Conservation (phyloP, 768 basidiomycete genomes). For the Sutorius australiensis region DNA sequence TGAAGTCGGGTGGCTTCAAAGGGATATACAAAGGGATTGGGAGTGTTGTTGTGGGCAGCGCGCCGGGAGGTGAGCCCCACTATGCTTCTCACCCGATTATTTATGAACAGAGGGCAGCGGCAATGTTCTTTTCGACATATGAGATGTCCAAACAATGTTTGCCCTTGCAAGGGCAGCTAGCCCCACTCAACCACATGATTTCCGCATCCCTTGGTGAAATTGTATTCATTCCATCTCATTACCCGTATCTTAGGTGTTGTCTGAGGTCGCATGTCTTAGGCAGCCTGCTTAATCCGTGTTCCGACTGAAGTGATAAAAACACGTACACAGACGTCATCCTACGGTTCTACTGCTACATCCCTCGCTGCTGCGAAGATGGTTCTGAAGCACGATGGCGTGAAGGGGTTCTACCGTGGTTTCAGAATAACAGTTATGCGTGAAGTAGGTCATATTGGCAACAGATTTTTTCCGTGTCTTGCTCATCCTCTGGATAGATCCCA, state of each 20-base stretch:
- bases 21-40: slow-evolving; percentile 94
- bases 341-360: slow-evolving; percentile 61
- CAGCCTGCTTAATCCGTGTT: slow-evolving; percentile 89
- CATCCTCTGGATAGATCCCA: slow-evolving; percentile 62
- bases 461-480: neutral
- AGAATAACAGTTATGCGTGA: slow-evolving; percentile 72
- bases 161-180: slow-evolving; percentile 57
- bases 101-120: slow-evolving; percentile 51
- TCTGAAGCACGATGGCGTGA: slow-evolving; percentile 57
- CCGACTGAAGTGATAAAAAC: slow-evolving; percentile 97
- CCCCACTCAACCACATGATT: slow-evolving; percentile 60
- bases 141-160: slow-evolving; percentile 79
- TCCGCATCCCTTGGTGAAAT: slow-evolving; percentile 61
- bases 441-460: slow-evolving; percentile 30
- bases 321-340: slow-evolving; percentile 80
- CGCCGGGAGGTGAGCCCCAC: slow-evolving; percentile 77
- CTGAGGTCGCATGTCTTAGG: slow-evolving; percentile 37
- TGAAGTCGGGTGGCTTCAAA: slow-evolving; percentile 78
- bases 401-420: slow-evolving; percentile 88
- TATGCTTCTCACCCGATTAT: neutral
- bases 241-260: slow-evolving; percentile 3
- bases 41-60: slow-evolving; percentile 91
- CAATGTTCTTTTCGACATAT: slow-evolving; percentile 92
- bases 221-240: slow-evolving; percentile 31
- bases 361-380: slow-evolving; percentile 55